Percentiles rank a stretch among this genome's conserved stretches.
Evolutionary conservation across 1,139 yeast genomes (phyloP).

Genomic region (Yamadazyma sp.): DNA sequence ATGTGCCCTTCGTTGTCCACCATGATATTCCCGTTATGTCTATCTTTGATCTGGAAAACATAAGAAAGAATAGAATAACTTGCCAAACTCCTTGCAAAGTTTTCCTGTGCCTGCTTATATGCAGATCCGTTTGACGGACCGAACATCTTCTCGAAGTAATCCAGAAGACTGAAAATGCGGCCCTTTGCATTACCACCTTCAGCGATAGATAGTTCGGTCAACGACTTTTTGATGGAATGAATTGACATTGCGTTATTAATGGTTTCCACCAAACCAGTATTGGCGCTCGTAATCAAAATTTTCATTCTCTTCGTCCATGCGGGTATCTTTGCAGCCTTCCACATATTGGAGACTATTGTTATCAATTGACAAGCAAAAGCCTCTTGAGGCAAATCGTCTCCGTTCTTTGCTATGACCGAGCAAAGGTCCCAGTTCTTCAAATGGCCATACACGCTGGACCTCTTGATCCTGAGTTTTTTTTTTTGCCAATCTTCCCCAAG

Average conservation of each 20-base stretch:
- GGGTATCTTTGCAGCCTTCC: slow-evolving; percentile 66
- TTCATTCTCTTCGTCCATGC: slow-evolving; percentile 95
- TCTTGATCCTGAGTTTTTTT: slow-evolving; percentile 76
- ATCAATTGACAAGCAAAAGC: slow-evolving; percentile 96
- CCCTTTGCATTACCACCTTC: slow-evolving; percentile 70
- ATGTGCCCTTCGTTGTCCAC: slow-evolving; percentile 93
- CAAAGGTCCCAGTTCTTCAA: slow-evolving; percentile 90
- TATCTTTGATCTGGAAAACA: slow-evolving; percentile 84
- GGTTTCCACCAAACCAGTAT: slow-evolving; percentile 91
- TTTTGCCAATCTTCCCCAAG: slow-evolving; percentile 92
- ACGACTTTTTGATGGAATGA: slow-evolving; percentile 89
- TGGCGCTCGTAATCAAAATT: slow-evolving; percentile 85
- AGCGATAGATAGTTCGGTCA: slow-evolving; percentile 70
- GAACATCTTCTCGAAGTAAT: slow-evolving; percentile 73
- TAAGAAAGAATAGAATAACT: slow-evolving; percentile 88
- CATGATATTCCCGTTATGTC: slow-evolving; percentile 96
- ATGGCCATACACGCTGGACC: slow-evolving; percentile 79
- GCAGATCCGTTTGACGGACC: slow-evolving; percentile 56
- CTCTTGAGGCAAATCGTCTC: slow-evolving; percentile 93
- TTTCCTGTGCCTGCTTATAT: slow-evolving; percentile 73
- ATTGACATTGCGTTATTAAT: slow-evolving; percentile 91
- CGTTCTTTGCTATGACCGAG: slow-evolving; percentile 94
- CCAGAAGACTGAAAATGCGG: slow-evolving; percentile 66
- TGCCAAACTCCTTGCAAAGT: slow-evolving; percentile 82
- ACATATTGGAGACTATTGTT: slow-evolving; percentile 77